phyloP scores from a whole-genome alignment of 345 rosid species.

The Aquilaria sinensis region DNA sequence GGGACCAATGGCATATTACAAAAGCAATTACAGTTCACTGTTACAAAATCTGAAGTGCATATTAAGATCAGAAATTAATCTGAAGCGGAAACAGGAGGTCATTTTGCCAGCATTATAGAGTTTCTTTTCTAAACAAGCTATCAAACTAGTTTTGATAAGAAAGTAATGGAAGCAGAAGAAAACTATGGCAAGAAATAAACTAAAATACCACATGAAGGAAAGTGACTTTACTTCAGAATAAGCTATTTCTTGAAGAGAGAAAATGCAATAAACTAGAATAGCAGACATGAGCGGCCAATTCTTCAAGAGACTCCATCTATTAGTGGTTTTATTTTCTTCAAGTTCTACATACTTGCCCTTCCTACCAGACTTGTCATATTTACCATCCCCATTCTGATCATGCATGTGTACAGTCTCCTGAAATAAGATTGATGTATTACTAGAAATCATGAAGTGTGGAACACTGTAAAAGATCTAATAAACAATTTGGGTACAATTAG shows the following conservation, averaged over 20 bases:
- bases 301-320: conserved; percentile 32
- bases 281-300: conserved; percentile 59
- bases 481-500: not conserved
- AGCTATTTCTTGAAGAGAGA: conserved; percentile 64
- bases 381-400: conserved; percentile 12
- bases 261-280: conserved; percentile 50
- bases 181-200: not conserved
- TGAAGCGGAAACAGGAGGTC: too few relatives aligned
- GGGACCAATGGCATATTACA: too few relatives aligned
- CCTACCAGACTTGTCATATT: conserved; percentile 17
- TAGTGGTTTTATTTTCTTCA: conserved; percentile 14
- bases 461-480: not conserved
- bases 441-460: not conserved
- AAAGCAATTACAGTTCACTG: too few relatives aligned
- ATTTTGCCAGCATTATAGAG: too few relatives aligned
- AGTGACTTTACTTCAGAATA: conserved; percentile 41
- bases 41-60: not conserved
- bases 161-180: not conserved
- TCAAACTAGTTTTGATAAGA: too few relatives aligned
- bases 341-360: conserved; percentile 8
- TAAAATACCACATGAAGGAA: not conserved
- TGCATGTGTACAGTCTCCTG: conserved; percentile 57
- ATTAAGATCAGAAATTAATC: not conserved
- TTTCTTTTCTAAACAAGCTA: too few relatives aligned
- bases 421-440: conserved; percentile 5